phyloP scores from a whole-genome alignment of 306 rosid species.

The Fragaria nilgerrensis region DNA sequence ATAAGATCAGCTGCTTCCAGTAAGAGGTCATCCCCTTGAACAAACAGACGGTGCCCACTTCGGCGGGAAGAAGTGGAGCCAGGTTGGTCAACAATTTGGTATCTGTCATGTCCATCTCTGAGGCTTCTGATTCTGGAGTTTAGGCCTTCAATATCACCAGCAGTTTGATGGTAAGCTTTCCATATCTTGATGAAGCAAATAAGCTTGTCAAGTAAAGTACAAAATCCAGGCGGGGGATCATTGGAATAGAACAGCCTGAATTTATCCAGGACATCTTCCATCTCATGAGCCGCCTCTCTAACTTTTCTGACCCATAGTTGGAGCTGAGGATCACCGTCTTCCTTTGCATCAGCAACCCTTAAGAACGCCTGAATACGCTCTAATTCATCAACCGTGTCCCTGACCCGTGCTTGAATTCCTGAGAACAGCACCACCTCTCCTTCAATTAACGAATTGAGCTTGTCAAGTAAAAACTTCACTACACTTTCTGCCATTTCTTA shows the following conservation, averaged over 20 bases:
- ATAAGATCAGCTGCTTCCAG: constrained; percentile 50
- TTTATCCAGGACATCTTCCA: constrained; percentile 35
- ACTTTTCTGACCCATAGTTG: constrained; percentile 30
- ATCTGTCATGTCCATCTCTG: background rate
- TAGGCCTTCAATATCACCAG: constrained; percentile 8
- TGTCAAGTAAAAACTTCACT: constrained; percentile 35
- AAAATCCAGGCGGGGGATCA: background rate
- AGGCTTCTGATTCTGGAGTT: background rate
- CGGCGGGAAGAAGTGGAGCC: constrained; percentile 30
- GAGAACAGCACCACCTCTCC: constrained; percentile 37
- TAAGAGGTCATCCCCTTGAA: constrained; percentile 49
- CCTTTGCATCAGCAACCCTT: constrained; percentile 26
- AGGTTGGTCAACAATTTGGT: background rate
- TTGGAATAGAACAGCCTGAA: background rate
- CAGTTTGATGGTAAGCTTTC: background rate
- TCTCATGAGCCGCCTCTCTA: constrained; percentile 29
- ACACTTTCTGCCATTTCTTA: constrained; percentile 50
- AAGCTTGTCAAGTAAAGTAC: background rate
- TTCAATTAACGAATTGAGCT: constrained; percentile 22
- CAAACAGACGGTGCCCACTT: constrained; percentile 8
- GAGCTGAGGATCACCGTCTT: constrained; percentile 20
- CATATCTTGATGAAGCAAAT: constrained; percentile 8
- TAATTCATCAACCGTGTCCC: constrained; percentile 9
- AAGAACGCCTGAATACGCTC: constrained; percentile 29
- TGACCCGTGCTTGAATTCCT: constrained; percentile 28